These are phyloP conservation scores for Candida coleopterorum DNA, from an alignment of 805 yeast genomes.

Conservation along the genomic window DNA sequence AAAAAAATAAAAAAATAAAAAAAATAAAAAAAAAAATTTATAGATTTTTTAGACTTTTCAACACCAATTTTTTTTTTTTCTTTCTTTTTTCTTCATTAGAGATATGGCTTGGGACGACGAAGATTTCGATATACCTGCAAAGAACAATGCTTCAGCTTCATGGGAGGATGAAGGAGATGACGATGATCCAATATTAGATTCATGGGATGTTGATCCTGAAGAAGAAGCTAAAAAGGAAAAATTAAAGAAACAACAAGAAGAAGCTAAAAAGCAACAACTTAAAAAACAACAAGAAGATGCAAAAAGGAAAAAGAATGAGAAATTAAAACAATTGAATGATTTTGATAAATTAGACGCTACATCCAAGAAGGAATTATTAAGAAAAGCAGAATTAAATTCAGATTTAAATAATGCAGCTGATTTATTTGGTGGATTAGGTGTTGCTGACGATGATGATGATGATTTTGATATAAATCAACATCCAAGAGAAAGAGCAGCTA, in stretches of 20 bases:
- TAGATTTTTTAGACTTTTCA: conserved; percentile 3
- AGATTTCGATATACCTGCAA: conserved; percentile 68
- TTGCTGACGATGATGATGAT: conserved; percentile 32
- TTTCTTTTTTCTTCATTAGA: too few species aligned
- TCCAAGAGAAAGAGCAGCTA: conserved; percentile 48
- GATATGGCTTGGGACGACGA: conserved; percentile 81
- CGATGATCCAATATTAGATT: conserved; percentile 67
- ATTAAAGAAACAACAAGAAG: conserved; percentile 37
- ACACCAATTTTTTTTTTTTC: too few species aligned
- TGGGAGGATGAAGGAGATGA: conserved; percentile 84
- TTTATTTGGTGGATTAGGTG: conserved; percentile 70
- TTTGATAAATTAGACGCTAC: conserved; percentile 67
- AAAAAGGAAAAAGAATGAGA: conserved; percentile 43
- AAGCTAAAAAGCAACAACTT: conserved; percentile 41
- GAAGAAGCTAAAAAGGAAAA: conserved; percentile 47
- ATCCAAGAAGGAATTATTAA: conserved; percentile 70
- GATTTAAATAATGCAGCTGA: conserved; percentile 94
- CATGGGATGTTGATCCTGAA: conserved; percentile 85
- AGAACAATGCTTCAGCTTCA: conserved; percentile 50
- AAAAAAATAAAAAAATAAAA: background rate
- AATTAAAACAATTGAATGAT: conserved; percentile 39
- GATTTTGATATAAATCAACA: conserved; percentile 41
- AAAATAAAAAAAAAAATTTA: conserved; percentile 1
- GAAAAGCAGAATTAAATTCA: conserved; percentile 74
- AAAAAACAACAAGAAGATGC: conserved; percentile 41